A percentile compares a stretch with the other conserved stretches of the same genome.
Conservation (phyloP, 1,284 basidiomycete genomes). For the Melampsora occidentalis region DNA sequence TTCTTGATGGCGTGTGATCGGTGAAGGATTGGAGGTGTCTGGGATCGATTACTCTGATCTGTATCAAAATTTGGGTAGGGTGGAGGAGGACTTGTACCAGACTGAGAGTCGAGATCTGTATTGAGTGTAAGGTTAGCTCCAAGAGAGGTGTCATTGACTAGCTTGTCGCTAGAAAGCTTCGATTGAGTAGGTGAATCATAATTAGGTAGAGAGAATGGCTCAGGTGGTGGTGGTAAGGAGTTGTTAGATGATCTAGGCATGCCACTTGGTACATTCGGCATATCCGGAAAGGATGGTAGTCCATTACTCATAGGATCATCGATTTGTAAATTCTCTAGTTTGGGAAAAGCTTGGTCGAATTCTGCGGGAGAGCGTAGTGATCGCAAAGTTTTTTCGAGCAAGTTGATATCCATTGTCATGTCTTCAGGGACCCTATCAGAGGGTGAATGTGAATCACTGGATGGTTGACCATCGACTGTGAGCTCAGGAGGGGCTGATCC, state of each 20-base stretch:
- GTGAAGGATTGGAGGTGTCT: neutral
- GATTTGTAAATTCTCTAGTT: conserved; percentile 5
- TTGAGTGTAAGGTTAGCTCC: conserved; percentile 18
- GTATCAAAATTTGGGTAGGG: conserved; percentile 35
- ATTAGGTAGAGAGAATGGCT: conserved; percentile 25
- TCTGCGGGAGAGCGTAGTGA: conserved; percentile 29
- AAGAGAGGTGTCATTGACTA: conserved; percentile 32
- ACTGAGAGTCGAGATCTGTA: neutral
- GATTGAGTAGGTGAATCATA: neutral
- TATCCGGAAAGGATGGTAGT: conserved; percentile 7
- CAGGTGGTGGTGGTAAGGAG: conserved; percentile 30
- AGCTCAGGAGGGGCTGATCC: conserved; percentile 42
- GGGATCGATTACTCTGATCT: neutral
- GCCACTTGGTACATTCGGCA: conserved; percentile 23
- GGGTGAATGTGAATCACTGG: neutral
- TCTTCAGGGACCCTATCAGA: neutral
- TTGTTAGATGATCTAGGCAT: conserved; percentile 1
- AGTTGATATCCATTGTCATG: neutral
- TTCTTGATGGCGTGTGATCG: conserved; percentile 21
- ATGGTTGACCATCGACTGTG: neutral
- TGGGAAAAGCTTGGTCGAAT: conserved; percentile 38
- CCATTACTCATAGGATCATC: neutral
- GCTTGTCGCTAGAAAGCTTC: neutral
- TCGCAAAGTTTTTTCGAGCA: conserved; percentile 7
- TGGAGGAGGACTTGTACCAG: conserved; percentile 16